Percentiles rank a stretch among this genome's conserved stretches.
Evolutionary conservation across 202 grass and related monocot genomes (phyloP).

Genomic region (Setaria italica): DNA sequence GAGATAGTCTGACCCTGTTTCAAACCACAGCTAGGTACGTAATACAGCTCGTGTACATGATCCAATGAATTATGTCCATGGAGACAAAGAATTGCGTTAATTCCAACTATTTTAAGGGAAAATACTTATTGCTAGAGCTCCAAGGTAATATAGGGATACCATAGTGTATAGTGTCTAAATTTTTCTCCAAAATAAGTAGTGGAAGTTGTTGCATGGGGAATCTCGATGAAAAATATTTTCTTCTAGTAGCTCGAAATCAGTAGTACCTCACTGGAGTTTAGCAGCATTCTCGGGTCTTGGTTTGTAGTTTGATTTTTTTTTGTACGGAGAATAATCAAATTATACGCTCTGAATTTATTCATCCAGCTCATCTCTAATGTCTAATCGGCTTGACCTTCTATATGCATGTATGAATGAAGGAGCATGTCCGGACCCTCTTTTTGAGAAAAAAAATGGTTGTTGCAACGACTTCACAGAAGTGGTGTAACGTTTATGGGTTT

Average conservation of each 20-base stretch:
- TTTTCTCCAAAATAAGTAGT: neutral
- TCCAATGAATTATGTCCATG: neutral
- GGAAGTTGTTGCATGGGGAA: neutral
- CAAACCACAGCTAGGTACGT: no score
- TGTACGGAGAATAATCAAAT: neutral
- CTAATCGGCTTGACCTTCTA: neutral
- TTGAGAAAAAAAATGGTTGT: neutral
- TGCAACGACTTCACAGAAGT: neutral
- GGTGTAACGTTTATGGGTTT: neutral
- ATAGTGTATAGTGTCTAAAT: no score
- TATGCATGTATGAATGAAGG: neutral
- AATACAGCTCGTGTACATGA: neutral
- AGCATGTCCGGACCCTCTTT: neutral
- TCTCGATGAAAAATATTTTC: neutral
- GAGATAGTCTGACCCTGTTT: neutral
- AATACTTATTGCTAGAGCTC: neutral
- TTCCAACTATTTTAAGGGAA: neutral
- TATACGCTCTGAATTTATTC: neutral
- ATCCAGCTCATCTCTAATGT: neutral
- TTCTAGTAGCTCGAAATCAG: no score
- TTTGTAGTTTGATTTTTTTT: neutral
- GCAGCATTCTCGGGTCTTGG: no score
- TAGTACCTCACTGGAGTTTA: neutral
- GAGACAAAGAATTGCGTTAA: neutral
- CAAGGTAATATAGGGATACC: neutral